Evolutionary conservation across 192 early-diverging fungal genomes (phyloP).

Genomic region (Glomus cerebriforme): DNA sequence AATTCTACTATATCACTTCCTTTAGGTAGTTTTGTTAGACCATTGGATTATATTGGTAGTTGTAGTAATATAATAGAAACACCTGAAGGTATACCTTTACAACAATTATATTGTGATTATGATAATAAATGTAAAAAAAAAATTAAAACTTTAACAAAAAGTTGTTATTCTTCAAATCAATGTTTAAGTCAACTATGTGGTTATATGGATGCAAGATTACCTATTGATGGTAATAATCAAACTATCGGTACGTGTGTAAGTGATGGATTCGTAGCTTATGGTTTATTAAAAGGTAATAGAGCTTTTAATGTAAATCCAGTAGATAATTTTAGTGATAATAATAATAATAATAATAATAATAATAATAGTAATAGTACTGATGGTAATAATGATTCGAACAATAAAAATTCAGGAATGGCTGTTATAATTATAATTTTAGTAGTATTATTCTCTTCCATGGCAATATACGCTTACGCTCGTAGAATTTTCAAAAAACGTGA

Average conservation of each 20-base stretch:
- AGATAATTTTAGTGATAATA: too few relatives aligned
- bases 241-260: neutral
- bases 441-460: too few relatives aligned
- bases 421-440: too few relatives aligned
- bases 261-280: neutral
- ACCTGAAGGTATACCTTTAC: too few relatives aligned
- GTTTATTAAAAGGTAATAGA: neutral
- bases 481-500: too few relatives aligned
- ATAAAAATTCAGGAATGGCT: too few relatives aligned
- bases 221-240: neutral
- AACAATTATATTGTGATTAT: too few relatives aligned
- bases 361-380: too few relatives aligned
- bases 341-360: too few relatives aligned
- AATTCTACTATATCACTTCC: neutral
- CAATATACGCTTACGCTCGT: too few relatives aligned
- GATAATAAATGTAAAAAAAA: too few relatives aligned
- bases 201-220: neutral
- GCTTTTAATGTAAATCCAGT: neutral
- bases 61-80: neutral
- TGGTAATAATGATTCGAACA: too few relatives aligned
- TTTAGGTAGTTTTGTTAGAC: neutral
- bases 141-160: neutral
- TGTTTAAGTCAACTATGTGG: neutral
- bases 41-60: slow-evolving; percentile 1
- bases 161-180: slow-evolving; percentile 1